Conservation (phyloP, 441 rosid genomes). For the Erysimum pusillum region DNA sequence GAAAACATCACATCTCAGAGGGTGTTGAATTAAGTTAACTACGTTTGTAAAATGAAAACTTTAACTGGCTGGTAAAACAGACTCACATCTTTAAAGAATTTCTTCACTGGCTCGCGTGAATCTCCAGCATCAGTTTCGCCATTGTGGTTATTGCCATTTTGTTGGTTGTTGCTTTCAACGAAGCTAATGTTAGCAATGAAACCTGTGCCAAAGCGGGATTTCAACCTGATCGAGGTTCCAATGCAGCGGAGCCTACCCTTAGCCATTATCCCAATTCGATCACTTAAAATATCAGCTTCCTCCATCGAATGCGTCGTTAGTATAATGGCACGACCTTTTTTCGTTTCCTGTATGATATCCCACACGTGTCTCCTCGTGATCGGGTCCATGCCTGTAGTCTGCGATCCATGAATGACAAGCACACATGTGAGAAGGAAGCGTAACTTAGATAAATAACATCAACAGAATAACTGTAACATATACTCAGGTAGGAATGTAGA, state of each 20-base stretch:
- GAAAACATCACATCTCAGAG: slow-evolving; percentile 3
- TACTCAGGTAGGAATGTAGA: neutral
- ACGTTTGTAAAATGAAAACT: slow-evolving; percentile 3
- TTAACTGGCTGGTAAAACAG: neutral
- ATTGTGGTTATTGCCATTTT: slow-evolving; percentile 32
- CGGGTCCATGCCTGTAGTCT: slow-evolving; percentile 96
- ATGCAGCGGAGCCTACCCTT: slow-evolving; percentile 93
- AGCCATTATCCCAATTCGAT: slow-evolving; percentile 94
- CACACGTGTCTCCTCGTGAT: slow-evolving; percentile 94
- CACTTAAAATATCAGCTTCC: slow-evolving; percentile 93
- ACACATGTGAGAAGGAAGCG: neutral
- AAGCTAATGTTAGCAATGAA: slow-evolving; percentile 85
- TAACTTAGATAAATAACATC: neutral
- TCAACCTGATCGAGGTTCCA: slow-evolving; percentile 90
- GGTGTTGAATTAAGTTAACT: slow-evolving; percentile 33
- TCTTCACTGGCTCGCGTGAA: slow-evolving; percentile 67
- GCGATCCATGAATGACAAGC: slow-evolving; percentile 26
- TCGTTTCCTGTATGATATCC: slow-evolving; percentile 90
- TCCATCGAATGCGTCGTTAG: slow-evolving; percentile 98
- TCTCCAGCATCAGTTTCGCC: slow-evolving; percentile 41
- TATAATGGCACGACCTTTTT: slow-evolving; percentile 85
- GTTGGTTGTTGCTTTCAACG: slow-evolving; percentile 50
- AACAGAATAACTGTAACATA: slow-evolving; percentile 9
- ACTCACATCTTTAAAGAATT: slow-evolving; percentile 79
- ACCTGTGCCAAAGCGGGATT: slow-evolving; percentile 89